Percentiles rank a stretch among this genome's conserved stretches.
phyloP scores from a whole-genome alignment of 495 filamentous ascomycete species.

The Delitschia confertaspora region DNA sequence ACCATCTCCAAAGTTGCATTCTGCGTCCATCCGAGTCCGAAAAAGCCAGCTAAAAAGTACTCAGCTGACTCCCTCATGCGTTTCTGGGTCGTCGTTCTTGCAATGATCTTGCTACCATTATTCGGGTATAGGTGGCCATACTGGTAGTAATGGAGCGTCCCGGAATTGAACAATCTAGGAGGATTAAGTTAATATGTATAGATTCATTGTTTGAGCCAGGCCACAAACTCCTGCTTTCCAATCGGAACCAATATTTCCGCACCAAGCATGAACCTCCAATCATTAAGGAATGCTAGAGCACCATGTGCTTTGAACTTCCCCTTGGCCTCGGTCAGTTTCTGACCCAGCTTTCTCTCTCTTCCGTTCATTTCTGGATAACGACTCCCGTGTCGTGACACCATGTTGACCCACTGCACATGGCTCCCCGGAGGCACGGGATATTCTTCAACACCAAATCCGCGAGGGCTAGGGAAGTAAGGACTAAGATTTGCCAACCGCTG shows the following conservation, averaged over 20 bases:
- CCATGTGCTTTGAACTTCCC: slow-evolving; percentile 38
- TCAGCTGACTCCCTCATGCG: slow-evolving; percentile 43
- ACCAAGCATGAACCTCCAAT: slow-evolving; percentile 44
- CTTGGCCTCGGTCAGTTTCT: slow-evolving; percentile 32
- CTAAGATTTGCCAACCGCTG: slow-evolving; percentile 45
- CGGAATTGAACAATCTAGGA: slow-evolving; percentile 42
- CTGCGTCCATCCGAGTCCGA: slow-evolving; percentile 49
- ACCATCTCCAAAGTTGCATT: slow-evolving; percentile 46
- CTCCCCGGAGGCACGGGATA: slow-evolving; percentile 46
- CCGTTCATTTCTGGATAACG: slow-evolving; percentile 36
- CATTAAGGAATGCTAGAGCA: slow-evolving; percentile 43
- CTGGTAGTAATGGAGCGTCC: slow-evolving; percentile 42
- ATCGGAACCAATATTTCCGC: slow-evolving; percentile 45
- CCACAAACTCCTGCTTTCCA: slow-evolving; percentile 40
- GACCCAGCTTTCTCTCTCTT: slow-evolving; percentile 28
- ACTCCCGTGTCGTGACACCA: slow-evolving; percentile 40
- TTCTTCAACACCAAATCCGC: slow-evolving; percentile 43
- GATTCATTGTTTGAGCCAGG: background rate
- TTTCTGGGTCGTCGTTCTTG: slow-evolving; percentile 49
- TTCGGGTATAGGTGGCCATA: slow-evolving; percentile 51
- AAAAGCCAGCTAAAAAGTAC: slow-evolving; percentile 48
- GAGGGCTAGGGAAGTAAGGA: slow-evolving; percentile 35
- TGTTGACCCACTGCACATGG: slow-evolving; percentile 48
- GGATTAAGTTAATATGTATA: slow-evolving; percentile 1
- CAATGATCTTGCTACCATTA: slow-evolving; percentile 52